Base-by-base conservation (phyloP, 148 eudicot species). In the Fagopyrum tataricum region DNA sequence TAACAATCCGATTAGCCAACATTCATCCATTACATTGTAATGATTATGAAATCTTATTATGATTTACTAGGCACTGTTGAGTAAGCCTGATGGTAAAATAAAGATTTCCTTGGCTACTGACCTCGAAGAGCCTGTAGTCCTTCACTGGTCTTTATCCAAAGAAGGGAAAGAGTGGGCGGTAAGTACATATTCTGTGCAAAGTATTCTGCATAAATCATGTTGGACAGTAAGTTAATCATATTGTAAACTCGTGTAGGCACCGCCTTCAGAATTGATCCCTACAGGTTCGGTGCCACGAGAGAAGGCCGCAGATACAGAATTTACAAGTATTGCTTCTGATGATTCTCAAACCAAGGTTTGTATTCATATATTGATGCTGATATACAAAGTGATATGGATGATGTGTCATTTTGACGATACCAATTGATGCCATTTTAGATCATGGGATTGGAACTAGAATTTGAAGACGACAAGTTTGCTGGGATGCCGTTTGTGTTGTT, bases 401-500 rank as follows among this genome's bases (percentile, higher is more conserved):
- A 14, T 68, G 26, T 40, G 13, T 41, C 46, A 41, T 2, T 67
- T 39, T 40, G 43, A 67, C 37, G 46, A 39, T 20, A 20, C 13
- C 48, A 46, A 71, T 14, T 4, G 10, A 21, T 46, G 46, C 40
- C 20, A 44, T 72, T 81, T 59, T 88, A 79, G 89, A 76, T 90
- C 47, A 91, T 89, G 72, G 82, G 80, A 15, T 72, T 91, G 43
- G 90, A 88, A 81, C 81, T 94, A 74, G 85, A 82, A 82, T 62
- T 91, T 76, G 87, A 85, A 72, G 98, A 89, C 40, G 87, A 78
- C 61, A 77, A 76, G 62, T 94, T 80, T 77, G 81, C 81, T 21
- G 98, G 98, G 48, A 94, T 94, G 86, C 96, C 98, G 21, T 94
- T 94, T 84, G 97, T 94, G 78, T 85, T 91, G 76, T 73, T 88